Conservation (phyloP, 202 grass and related monocot genomes). For the Panicum hallii region DNA sequence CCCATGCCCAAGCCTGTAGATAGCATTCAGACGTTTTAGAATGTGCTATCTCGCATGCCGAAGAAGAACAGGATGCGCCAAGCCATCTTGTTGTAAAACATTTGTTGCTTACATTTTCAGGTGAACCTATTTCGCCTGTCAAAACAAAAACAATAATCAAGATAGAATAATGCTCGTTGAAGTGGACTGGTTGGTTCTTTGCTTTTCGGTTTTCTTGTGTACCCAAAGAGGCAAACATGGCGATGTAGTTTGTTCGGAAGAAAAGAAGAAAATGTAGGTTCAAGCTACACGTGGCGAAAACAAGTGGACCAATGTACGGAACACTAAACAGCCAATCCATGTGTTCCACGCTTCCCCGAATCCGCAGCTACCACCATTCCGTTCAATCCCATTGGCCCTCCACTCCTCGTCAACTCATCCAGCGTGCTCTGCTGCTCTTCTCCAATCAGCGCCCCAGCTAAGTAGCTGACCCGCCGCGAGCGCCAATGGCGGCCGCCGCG, state of each 20-base stretch:
- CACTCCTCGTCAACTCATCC: not conserved
- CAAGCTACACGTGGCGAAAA: too few species aligned
- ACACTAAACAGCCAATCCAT: too few species aligned
- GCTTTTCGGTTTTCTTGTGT: too few species aligned
- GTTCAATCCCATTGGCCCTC: slow-evolving; percentile 23
- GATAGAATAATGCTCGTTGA: not conserved
- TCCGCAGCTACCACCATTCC: not conserved
- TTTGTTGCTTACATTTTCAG: not conserved
- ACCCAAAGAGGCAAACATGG: too few species aligned
- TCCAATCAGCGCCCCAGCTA: not conserved
- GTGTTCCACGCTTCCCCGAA: too few species aligned
- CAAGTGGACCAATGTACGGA: too few species aligned
- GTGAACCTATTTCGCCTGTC: not conserved
- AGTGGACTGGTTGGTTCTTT: not conserved
- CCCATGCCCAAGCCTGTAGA: slow-evolving; percentile 59
- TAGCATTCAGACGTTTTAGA: slow-evolving; percentile 49
- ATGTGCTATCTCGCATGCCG: slow-evolving; percentile 8
- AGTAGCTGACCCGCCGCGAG: not conserved
- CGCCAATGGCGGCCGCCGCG: slow-evolving; percentile 50
- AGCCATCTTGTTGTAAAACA: slow-evolving; percentile 30
- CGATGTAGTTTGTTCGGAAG: too few species aligned
- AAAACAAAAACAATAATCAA: not conserved
- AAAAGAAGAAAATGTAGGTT: too few species aligned
- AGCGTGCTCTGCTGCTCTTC: not conserved
- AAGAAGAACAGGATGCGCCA: not conserved